phyloP scores from a whole-genome alignment of 495 filamentous ascomycete species.

The Saxispiralis lemnorum region DNA sequence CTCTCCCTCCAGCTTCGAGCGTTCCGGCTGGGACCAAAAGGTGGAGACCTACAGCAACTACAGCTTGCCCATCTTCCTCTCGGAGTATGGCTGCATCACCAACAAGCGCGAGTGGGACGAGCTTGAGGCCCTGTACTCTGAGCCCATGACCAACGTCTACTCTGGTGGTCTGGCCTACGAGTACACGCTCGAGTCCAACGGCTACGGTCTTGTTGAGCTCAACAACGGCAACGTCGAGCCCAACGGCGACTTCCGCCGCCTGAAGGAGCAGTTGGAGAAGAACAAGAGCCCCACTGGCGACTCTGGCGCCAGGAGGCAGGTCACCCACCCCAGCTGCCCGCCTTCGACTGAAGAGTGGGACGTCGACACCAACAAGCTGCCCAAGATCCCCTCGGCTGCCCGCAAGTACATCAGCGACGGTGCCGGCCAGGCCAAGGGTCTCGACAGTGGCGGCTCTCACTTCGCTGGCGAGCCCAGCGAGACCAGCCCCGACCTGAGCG shows the following conservation, averaged over 20 bases:
- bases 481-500: conserved; percentile 1
- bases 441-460: conserved; percentile 44
- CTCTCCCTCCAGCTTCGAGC: conserved; percentile 42
- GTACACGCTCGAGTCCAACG: conserved; percentile 51
- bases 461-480: conserved; percentile 41
- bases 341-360: conserved; percentile 51
- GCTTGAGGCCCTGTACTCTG: conserved; percentile 57
- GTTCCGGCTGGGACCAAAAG: conserved; percentile 52
- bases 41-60: conserved; percentile 49
- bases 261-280: conserved; percentile 44
- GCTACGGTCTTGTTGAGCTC: conserved; percentile 65
- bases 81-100: conserved; percentile 87
- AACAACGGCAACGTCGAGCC: conserved; percentile 35
- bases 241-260: conserved; percentile 43
- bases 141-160: conserved; percentile 57
- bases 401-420: conserved; percentile 50
- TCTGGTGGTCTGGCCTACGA: conserved; percentile 82
- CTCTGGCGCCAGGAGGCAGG: conserved; percentile 43
- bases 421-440: conserved; percentile 53
- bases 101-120: conserved; percentile 66
- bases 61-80: conserved; percentile 78
- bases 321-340: conserved; percentile 51
- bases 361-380: conserved; percentile 45
- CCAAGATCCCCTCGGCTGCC: conserved; percentile 53
- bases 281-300: conserved; percentile 51